phyloP scores from a whole-genome alignment of 2,329 filamentous ascomycete species.

The Diaporthe velutina region DNA sequence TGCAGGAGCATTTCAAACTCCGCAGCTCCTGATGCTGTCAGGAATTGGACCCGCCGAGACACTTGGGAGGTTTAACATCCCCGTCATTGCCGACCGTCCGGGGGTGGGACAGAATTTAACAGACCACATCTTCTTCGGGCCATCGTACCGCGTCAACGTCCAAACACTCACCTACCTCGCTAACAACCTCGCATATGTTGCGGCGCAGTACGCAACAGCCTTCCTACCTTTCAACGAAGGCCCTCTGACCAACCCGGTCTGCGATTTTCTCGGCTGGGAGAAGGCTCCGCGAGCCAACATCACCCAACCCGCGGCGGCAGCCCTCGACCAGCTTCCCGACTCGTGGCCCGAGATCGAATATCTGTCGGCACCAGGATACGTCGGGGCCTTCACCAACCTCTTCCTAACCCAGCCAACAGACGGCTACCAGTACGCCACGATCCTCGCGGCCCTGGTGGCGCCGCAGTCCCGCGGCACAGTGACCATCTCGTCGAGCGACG shows the following conservation, averaged over 20 bases:
- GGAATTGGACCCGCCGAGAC: constrained; percentile 9
- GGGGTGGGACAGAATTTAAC: constrained; percentile 42
- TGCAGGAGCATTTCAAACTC: constrained; percentile 56
- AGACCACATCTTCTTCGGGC: constrained; percentile 29
- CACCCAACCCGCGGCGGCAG: not conserved
- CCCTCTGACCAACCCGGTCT: constrained; percentile 3
- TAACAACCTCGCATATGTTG: not conserved
- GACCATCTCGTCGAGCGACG: not conserved
- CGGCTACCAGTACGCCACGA: constrained; percentile 1
- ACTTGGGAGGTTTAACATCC: constrained; percentile 48
- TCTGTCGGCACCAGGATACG: not conserved
- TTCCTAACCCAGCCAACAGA: not conserved
- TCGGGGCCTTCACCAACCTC: constrained; percentile 14
- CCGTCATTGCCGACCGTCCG: constrained; percentile 42
- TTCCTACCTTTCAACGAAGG: constrained; percentile 2
- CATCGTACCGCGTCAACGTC: constrained; percentile 10
- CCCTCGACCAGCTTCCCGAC: not conserved
- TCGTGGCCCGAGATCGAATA: constrained; percentile 32
- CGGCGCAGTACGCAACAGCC: not conserved
- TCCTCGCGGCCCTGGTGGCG: not conserved
- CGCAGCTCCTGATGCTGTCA: constrained; percentile 51
- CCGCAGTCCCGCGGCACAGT: constrained; percentile 26
- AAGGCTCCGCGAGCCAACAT: constrained; percentile 12
- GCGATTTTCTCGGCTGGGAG: constrained; percentile 22
- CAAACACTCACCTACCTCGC: not conserved